Base-by-base conservation (phyloP, 106 monocot genomes). In the Dendrobium catenatum region DNA sequence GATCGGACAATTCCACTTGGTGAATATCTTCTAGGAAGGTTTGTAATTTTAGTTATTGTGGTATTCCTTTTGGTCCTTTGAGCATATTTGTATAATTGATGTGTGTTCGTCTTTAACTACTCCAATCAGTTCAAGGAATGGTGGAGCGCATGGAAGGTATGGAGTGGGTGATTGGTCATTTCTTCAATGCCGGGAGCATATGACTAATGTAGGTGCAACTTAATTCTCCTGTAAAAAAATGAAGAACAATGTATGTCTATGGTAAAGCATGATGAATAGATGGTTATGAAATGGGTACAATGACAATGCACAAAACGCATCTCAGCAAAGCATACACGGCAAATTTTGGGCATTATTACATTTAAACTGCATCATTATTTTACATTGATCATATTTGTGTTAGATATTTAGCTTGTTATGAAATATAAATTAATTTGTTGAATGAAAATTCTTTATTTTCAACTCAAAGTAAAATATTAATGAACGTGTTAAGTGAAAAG, bases 11-110 rank as follows among this genome's bases (percentile, higher is more conserved):
- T 99, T 80, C 99, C 99, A 72, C 93, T 99, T 75, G 99, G 93
- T 81, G 99, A 99, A 89, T 99, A 99, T 88, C 99, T 99, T 81
- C 78, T 99, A 79, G 99, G 99, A 84, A 95, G 98, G 98, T 99
- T 49, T 72, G 82, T 84, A 9, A 22, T 80, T 79, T 55, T 24
- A 18, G 42, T 70, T 49, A 3, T 20, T 77, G 51, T 51, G 77
- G 15, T 33, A 44, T 47, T 68, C 55, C 13, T 51, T 67, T 51
- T 59, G 29, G 29, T 54, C 77, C 17, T 48, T 42, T 85, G 48
- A 0, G 8, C 74, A 31, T 40, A 48, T 22, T n/a, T 81, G 15
- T 84, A 44, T 77, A 5, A 20, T 87, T 78, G 17, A 64, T 33
- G 49, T 82, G 33, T 17, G 37, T 20, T 85, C 19, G 51, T 51